Conservation (phyloP, 768 basidiomycete genomes). For the Hypholoma fasciculare region DNA sequence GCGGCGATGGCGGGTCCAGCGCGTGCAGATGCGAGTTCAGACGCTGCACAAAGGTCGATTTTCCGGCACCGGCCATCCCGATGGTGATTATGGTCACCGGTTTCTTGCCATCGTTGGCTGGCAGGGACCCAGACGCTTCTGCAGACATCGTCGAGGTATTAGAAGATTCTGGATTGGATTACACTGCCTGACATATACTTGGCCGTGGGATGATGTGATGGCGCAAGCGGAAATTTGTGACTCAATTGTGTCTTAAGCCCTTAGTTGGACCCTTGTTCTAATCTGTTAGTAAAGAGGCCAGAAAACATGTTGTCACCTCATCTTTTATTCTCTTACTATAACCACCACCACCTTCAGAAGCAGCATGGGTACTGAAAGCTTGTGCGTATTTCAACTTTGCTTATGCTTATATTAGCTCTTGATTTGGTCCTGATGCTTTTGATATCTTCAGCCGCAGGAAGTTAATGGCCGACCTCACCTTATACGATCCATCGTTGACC, state of each 20-base stretch:
- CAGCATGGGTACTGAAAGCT: slow-evolving; percentile 20
- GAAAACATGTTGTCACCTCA: not conserved
- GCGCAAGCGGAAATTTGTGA: not conserved
- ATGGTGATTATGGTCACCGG: slow-evolving; percentile 88
- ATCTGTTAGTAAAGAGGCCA: too few species aligned
- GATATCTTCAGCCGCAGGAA: slow-evolving; percentile 16
- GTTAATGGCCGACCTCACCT: slow-evolving; percentile 18
- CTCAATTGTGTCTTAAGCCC: not conserved
- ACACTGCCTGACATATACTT: not conserved
- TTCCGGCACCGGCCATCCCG: slow-evolving; percentile 96
- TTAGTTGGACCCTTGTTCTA: not conserved
- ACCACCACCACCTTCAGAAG: slow-evolving; percentile 1
- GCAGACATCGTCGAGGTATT: not conserved
- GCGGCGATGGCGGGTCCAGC: slow-evolving; percentile 59
- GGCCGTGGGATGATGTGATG: not conserved
- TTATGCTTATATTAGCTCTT: not conserved
- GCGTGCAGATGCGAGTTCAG: slow-evolving; percentile 91
- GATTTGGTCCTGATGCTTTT: not conserved
- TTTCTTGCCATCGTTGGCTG: slow-evolving; percentile 41
- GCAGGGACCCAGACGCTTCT: slow-evolving; percentile 8
- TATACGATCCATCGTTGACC: slow-evolving; percentile 19
- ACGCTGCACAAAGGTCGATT: slow-evolving; percentile 95
- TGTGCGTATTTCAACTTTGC: slow-evolving; percentile 15
- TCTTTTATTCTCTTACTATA: slow-evolving; percentile 5
- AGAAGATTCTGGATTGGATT: not conserved